Percentiles rank a stretch among this genome's conserved stretches.
These are phyloP conservation scores for Neoboletus brunneissimus DNA, from an alignment of 768 basidiomycete species.

Conservation along the genomic window DNA sequence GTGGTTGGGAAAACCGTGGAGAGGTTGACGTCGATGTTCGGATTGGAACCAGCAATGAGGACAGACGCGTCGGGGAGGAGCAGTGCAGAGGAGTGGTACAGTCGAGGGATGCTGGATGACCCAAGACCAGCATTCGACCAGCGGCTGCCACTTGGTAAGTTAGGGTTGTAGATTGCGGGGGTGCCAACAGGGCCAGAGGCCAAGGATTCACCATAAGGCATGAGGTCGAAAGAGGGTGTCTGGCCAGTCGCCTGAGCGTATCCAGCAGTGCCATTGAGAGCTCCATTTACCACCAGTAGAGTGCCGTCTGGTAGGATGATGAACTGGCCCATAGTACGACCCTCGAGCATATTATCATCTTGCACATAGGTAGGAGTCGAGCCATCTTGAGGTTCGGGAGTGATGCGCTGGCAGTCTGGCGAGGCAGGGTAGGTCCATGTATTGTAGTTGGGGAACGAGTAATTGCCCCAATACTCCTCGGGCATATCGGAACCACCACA, in stretches of 20 bases:
- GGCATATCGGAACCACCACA: conserved; percentile 87
- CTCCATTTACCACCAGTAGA: conserved; percentile 80
- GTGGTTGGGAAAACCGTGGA: conserved; percentile 68
- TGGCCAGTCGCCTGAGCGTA: conserved; percentile 60
- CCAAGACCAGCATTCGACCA: conserved; percentile 71
- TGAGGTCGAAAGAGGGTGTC: conserved; percentile 41
- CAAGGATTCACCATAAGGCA: conserved; percentile 73
- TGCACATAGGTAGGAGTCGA: conserved; percentile 57
- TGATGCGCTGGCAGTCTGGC: conserved; percentile 75
- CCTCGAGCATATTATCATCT: conserved; percentile 74
- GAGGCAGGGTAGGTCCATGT: conserved; percentile 75
- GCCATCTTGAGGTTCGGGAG: conserved; percentile 78
- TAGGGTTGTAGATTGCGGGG: conserved; percentile 83
- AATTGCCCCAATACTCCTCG: conserved; percentile 74
- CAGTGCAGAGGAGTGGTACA: conserved; percentile 92
- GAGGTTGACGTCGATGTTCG: conserved; percentile 81
- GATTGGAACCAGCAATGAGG: conserved; percentile 89
- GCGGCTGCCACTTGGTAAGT: conserved; percentile 62
- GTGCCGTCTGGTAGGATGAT: conserved; percentile 79
- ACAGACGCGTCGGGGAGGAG: conserved; percentile 86
- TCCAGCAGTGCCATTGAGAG: conserved; percentile 82
- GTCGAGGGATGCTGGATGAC: conserved; percentile 66
- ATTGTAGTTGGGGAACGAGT: conserved; percentile 67
- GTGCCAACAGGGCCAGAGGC: conserved; percentile 76
- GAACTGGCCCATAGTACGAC: conserved; percentile 91